These are phyloP conservation scores for Fusarium phyllophilum DNA, from an alignment of 2,329 filamentous ascomycete genomes.

Conservation along the genomic window DNA sequence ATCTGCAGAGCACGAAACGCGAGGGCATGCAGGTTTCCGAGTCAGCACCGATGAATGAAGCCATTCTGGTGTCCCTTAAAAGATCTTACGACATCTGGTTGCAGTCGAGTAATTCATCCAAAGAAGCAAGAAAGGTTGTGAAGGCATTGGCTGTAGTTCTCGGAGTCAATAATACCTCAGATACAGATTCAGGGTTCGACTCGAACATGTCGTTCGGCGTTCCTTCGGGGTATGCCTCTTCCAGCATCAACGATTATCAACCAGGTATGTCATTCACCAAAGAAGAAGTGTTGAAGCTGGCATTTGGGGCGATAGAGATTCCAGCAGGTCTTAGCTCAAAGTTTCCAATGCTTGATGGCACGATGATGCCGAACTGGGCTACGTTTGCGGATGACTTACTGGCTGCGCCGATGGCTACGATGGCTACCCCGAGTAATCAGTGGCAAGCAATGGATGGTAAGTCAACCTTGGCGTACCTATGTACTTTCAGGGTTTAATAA, in stretches of 20 bases:
- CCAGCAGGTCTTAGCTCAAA: background rate
- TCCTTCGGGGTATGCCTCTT: background rate
- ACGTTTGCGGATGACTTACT: background rate
- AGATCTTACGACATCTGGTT: slow-evolving; percentile 12
- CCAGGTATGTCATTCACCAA: background rate
- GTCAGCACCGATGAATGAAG: background rate
- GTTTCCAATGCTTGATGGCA: background rate
- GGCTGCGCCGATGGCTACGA: background rate
- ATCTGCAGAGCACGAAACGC: background rate
- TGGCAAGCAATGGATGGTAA: slow-evolving; percentile 19
- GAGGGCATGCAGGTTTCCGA: background rate
- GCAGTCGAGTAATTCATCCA: background rate
- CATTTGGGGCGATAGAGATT: background rate
- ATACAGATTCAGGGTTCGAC: background rate
- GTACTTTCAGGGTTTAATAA: background rate
- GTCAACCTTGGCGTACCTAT: background rate
- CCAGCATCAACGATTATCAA: background rate
- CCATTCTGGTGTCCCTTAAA: background rate
- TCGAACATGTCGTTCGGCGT: background rate
- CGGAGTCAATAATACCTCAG: rapidly evolving
- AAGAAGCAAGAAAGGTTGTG: slow-evolving; percentile 3
- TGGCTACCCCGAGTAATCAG: background rate
- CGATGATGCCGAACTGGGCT: slow-evolving; percentile 10
- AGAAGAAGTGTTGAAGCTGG: background rate
- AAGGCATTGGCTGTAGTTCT: background rate